Conservation (phyloP, 495 filamentous ascomycete genomes). For the Pseudevernia furfuracea region DNA sequence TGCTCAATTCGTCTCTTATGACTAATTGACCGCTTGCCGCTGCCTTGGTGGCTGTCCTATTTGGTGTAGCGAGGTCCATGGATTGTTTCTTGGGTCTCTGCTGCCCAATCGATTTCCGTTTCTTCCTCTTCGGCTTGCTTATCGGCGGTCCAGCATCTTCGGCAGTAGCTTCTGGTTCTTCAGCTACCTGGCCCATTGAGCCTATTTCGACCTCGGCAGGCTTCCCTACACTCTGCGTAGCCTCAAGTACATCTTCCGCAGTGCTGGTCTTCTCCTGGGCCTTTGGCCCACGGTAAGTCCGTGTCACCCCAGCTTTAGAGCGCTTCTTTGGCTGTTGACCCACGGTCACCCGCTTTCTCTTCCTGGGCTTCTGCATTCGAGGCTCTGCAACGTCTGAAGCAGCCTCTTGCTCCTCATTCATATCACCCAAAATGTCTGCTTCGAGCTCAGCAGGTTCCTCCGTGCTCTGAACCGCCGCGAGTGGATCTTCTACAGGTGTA, state of each 20-base stretch:
- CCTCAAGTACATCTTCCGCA: not conserved
- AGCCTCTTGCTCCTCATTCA: not conserved
- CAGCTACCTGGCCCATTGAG: not conserved
- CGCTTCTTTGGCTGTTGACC: slow-evolving; percentile 21
- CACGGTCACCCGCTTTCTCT: slow-evolving; percentile 23
- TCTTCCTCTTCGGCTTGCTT: slow-evolving; percentile 14
- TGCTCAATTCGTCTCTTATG: not conserved
- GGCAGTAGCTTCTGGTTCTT: not conserved
- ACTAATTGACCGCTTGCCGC: not conserved
- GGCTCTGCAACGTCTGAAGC: not conserved
- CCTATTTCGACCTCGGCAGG: not conserved
- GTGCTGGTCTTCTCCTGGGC: not conserved
- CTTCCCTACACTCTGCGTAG: not conserved
- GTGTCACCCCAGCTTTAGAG: not conserved
- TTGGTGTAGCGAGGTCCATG: slow-evolving; percentile 1
- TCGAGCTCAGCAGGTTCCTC: not conserved
- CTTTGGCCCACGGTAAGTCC: not conserved
- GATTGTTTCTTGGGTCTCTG: slow-evolving; percentile 14
- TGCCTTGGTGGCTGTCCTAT: not conserved
- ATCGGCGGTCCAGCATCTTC: not conserved
- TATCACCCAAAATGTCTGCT: not conserved
- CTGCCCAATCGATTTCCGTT: slow-evolving; percentile 25
- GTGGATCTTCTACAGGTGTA: not conserved
- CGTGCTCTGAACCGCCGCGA: not conserved
- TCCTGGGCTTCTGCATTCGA: not conserved